Evolutionary conservation across 495 filamentous ascomycete species (phyloP).

Genomic region (Xylaria venustula): DNA sequence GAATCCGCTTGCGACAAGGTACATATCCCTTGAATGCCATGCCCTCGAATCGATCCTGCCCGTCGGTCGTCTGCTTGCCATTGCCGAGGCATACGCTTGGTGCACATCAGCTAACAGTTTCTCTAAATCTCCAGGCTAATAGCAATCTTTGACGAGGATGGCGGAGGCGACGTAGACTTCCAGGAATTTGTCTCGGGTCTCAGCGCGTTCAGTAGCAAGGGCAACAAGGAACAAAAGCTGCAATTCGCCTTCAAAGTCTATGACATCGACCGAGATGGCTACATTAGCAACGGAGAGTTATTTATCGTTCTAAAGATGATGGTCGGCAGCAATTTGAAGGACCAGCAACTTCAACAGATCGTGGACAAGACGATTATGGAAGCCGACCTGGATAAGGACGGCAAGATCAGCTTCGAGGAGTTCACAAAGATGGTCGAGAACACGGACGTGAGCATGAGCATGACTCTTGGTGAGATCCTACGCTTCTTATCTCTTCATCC

Average conservation of each 20-base stretch:
- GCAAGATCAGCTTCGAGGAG: slow-evolving; percentile 99
- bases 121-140: slow-evolving; percentile 73
- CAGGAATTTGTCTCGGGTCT: slow-evolving; percentile 97
- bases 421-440: slow-evolving; percentile 99
- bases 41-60: not conserved
- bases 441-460: slow-evolving; percentile 95
- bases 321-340: slow-evolving; percentile 99
- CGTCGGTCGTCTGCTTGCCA: too few relatives aligned
- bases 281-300: slow-evolving; percentile 97
- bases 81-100: not conserved
- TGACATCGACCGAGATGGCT: slow-evolving; percentile 98
- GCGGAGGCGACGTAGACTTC: slow-evolving; percentile 97
- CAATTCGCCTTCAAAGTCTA: slow-evolving; percentile 99
- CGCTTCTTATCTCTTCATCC: not conserved
- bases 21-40: slow-evolving; percentile 22
- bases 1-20: slow-evolving; percentile 95
- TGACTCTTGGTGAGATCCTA: slow-evolving; percentile 82
- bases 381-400: slow-evolving; percentile 91
- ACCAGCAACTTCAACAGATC: slow-evolving; percentile 95
- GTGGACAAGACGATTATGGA: slow-evolving; percentile 99
- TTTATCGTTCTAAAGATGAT: slow-evolving; percentile 99
- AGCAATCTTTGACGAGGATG: slow-evolving; percentile 99
- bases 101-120: slow-evolving; percentile 9
- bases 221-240: slow-evolving; percentile 98
- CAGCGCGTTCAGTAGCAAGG: slow-evolving; percentile 93